Conservation (phyloP, 257 asterid species). For the Gynochthodes officinalis region DNA sequence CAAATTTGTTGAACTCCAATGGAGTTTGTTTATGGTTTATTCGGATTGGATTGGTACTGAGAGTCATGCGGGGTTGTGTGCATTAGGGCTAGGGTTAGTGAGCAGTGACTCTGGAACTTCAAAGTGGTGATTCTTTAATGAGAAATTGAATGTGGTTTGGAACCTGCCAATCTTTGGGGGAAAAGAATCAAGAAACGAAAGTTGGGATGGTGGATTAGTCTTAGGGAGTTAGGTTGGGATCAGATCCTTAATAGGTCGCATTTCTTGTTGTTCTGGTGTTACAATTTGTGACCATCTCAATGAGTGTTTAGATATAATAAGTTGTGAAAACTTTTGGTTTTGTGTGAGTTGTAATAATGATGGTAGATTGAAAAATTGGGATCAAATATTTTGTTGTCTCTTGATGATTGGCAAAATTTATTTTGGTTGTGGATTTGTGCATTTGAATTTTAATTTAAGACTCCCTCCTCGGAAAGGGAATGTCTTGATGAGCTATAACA, state of each 20-base stretch:
- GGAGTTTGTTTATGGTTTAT: not conserved
- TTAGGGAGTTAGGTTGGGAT: not conserved
- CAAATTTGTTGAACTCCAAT: not conserved
- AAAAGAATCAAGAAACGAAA: not conserved
- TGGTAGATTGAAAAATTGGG: not conserved
- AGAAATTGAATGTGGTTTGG: not conserved
- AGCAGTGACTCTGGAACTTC: not conserved
- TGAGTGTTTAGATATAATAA: not conserved
- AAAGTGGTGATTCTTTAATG: not conserved
- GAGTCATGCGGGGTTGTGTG: not conserved
- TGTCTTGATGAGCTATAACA: not conserved
- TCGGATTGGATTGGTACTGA: not conserved
- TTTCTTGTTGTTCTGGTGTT: too few relatives aligned
- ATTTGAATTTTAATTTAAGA: not conserved
- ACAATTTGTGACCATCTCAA: not conserved
- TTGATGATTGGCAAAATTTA: not conserved
- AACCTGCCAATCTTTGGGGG: not conserved
- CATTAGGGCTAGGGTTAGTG: conserved; percentile 12
- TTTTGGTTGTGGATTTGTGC: not conserved
- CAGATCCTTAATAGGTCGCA: conserved; percentile 12
- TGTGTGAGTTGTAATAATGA: not conserved
- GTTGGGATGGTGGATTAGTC: not conserved
- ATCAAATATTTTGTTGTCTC: not conserved
- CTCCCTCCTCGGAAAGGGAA: not conserved
- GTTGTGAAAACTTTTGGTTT: not conserved